Evolutionary conservation across 2,329 filamentous ascomycete genomes (phyloP).

Genomic region (Drechslerella dactyloides): DNA sequence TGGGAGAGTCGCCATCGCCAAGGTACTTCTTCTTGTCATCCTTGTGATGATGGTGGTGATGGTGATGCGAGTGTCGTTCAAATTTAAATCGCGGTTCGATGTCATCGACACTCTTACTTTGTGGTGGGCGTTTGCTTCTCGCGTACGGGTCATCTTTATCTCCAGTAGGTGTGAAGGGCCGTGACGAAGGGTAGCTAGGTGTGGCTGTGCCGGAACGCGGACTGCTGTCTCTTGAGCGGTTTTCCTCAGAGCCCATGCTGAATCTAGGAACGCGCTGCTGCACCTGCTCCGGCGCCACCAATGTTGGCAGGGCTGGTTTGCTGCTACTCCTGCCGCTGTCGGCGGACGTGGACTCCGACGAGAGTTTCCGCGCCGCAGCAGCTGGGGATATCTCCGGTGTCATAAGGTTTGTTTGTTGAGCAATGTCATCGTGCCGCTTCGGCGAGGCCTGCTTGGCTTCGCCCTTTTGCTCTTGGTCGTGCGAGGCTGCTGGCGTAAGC

Average conservation of each 20-base stretch:
- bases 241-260: constrained; percentile 65
- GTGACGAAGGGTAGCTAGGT: constrained; percentile 69
- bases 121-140: constrained; percentile 75
- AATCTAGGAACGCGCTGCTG: constrained; percentile 60
- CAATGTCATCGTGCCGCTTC: constrained; percentile 29
- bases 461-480: constrained; percentile 47
- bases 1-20: constrained; percentile 59
- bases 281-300: constrained; percentile 19
- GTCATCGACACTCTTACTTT: constrained; percentile 66
- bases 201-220: constrained; percentile 66
- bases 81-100: constrained; percentile 87
- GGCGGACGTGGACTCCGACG: constrained; percentile 57
- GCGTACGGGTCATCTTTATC: constrained; percentile 86
- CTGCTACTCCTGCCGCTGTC: constrained; percentile 55
- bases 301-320: constrained; percentile 34
- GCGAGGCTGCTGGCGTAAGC: constrained; percentile 50
- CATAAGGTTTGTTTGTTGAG: constrained; percentile 63
- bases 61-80: constrained; percentile 67
- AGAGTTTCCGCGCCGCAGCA: constrained; percentile 61
- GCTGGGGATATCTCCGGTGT: constrained; percentile 73
- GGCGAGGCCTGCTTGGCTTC: constrained; percentile 23
- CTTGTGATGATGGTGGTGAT: constrained; percentile 56
- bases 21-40: constrained; percentile 64
- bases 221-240: constrained; percentile 66
- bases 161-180: constrained; percentile 78